Percentiles rank a stretch among this genome's conserved stretches.
Conservation (phyloP, 371 early-diverging fungal genomes). For the Gilbertella persicaria region DNA sequence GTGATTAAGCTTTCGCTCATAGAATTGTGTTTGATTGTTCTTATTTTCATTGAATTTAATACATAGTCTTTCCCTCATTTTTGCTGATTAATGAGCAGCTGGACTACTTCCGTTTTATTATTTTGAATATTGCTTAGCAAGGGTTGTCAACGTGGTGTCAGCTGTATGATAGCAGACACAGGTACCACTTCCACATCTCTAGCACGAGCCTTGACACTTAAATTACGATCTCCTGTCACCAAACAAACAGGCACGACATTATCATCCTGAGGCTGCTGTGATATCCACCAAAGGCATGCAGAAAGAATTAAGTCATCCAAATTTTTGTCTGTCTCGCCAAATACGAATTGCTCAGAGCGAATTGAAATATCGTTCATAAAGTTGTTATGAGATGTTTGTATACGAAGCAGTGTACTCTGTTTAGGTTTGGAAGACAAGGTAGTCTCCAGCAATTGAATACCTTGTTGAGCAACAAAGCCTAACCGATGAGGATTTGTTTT, state of each 20-base stretch:
- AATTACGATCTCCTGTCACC: constrained; percentile 67
- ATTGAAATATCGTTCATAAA: constrained; percentile 64
- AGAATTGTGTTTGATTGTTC: no score
- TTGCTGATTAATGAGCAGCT: no score
- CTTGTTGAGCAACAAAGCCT: constrained; percentile 55
- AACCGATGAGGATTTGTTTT: constrained; percentile 56
- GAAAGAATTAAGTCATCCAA: constrained; percentile 68
- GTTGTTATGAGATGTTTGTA: constrained; percentile 71
- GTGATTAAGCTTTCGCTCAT: no score
- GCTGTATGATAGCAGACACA: constrained; percentile 41
- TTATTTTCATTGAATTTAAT: no score
- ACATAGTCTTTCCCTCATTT: no score
- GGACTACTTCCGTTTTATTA: no score
- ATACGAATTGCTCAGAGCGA: constrained; percentile 66
- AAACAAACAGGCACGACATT: constrained; percentile 47
- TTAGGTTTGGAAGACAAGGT: constrained; percentile 41
- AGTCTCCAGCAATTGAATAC: constrained; percentile 54
- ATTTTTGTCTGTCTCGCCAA: constrained; percentile 65
- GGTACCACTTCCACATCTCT: constrained; percentile 62
- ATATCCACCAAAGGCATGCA: constrained; percentile 58
- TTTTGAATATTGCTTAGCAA: no score
- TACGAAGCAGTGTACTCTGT: constrained; percentile 27
- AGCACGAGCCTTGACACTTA: constrained; percentile 69
- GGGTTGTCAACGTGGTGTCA: no score
- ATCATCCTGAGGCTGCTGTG: constrained; percentile 4